A percentile compares a stretch with the other conserved stretches of the same genome.
Conservation (phyloP, 1,284 basidiomycete species). For the Trametes pubescens region DNA sequence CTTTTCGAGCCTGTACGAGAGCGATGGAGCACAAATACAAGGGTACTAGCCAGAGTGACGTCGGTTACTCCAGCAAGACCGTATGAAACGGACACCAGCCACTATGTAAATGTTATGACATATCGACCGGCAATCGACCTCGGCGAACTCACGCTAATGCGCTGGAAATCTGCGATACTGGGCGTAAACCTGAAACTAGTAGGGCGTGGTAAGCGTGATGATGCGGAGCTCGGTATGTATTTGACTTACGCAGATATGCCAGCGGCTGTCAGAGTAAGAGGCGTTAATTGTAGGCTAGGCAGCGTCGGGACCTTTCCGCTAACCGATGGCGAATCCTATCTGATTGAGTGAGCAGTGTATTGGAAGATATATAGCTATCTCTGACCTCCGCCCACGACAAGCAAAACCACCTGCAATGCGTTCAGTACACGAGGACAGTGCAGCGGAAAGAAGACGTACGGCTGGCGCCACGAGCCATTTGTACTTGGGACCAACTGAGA, state of each 20-base stretch:
- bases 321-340: not conserved
- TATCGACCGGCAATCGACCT: no score
- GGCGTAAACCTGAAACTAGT: not conserved
- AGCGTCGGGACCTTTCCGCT: not conserved
- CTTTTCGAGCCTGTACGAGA: slow-evolving; percentile 19
- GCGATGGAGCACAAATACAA: slow-evolving; percentile 13
- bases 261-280: not conserved
- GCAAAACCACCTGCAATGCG: not conserved
- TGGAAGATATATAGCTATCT: not conserved
- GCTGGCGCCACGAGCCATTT: not conserved
- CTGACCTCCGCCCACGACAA: not conserved
- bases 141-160: not conserved
- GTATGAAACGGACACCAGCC: slow-evolving; percentile 15
- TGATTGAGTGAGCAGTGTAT: not conserved
- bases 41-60: slow-evolving; percentile 2
- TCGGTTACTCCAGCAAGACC: slow-evolving; percentile 9
- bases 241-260: not conserved
- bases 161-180: not conserved
- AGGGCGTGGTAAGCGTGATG: not conserved
- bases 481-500: not conserved
- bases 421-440: no score
- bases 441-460: no score
- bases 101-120: not conserved
- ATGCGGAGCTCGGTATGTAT: no score
- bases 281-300: not conserved